Conservation (phyloP, 2,329 filamentous ascomycete species). For the Didymellaceae sp. region DNA sequence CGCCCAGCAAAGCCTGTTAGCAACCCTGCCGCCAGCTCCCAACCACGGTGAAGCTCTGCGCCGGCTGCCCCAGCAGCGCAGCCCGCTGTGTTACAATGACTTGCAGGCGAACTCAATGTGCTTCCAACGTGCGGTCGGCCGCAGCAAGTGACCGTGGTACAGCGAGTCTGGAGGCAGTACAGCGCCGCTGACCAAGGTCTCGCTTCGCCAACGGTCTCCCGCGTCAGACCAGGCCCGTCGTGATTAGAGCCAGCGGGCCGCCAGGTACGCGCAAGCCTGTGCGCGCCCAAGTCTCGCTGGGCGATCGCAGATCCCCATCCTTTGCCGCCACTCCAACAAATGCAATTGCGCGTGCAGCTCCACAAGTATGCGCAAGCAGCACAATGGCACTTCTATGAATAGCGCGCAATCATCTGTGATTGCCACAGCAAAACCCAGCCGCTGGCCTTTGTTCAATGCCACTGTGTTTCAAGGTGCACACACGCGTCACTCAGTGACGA, state of each 20-base stretch:
- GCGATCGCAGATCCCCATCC: slow-evolving; percentile 1
- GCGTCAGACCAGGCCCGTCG: too few relatives aligned
- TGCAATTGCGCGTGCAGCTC: not conserved
- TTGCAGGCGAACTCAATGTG: slow-evolving; percentile 3
- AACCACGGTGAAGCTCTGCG: slow-evolving; percentile 2
- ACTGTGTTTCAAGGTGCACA: too few relatives aligned
- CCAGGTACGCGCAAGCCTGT: slow-evolving; percentile 6
- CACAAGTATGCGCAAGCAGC: not conserved
- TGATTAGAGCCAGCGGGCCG: too few relatives aligned
- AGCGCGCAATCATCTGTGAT: not conserved
- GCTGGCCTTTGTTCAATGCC: not conserved
- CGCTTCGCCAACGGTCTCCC: slow-evolving; percentile 1
- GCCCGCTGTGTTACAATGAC: slow-evolving; percentile 8
- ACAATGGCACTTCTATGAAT: not conserved
- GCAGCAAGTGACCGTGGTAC: slow-evolving; percentile 4
- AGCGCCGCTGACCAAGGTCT: slow-evolving; percentile 1
- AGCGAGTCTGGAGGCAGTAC: slow-evolving; percentile 3
- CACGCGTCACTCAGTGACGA: not conserved
- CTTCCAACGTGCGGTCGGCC: not conserved
- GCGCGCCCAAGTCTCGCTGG: slow-evolving; percentile 7
- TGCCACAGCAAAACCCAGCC: not conserved
- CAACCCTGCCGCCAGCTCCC: slow-evolving; percentile 2
- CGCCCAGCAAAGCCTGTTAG: slow-evolving; percentile 9
- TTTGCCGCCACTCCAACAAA: not conserved
- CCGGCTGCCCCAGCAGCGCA: slow-evolving; percentile 1